These are phyloP conservation scores for Xerocomellus amylosporus DNA, from an alignment of 768 basidiomycete species.

Conservation along the genomic window DNA sequence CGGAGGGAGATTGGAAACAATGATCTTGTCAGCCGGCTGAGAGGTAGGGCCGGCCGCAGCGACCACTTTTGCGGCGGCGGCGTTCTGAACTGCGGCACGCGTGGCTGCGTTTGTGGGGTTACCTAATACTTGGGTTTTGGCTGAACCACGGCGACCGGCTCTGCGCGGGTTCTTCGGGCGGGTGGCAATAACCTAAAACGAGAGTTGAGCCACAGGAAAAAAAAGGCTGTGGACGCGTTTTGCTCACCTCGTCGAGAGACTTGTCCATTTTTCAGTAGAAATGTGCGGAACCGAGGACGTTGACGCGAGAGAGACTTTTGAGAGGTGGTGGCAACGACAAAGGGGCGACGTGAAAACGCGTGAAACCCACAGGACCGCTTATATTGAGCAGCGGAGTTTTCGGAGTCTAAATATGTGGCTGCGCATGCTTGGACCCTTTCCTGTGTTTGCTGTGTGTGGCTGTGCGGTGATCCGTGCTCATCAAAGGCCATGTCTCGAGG, in stretches of 20 bases:
- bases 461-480: conserved; percentile 7
- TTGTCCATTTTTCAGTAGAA: conserved; percentile 60
- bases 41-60: conserved; percentile 38
- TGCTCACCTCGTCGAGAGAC: conserved; percentile 77
- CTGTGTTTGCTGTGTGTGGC: conserved; percentile 2
- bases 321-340: conserved; percentile 24
- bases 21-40: conserved; percentile 76
- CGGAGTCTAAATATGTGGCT: conserved; percentile 22
- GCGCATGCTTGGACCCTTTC: not conserved
- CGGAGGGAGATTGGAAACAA: conserved; percentile 88
- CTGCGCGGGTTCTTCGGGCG: conserved; percentile 48
- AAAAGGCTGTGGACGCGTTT: not conserved
- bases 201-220: conserved; percentile 8
- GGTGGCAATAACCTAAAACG: conserved; percentile 62
- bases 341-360: conserved; percentile 27
- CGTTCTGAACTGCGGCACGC: conserved; percentile 51
- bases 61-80: conserved; percentile 40
- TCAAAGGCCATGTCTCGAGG: conserved; percentile 47
- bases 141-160: conserved; percentile 43
- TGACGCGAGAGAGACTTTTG: not conserved
- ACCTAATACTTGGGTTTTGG: conserved; percentile 62
- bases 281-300: not conserved
- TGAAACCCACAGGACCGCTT: conserved; percentile 1
- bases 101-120: conserved; percentile 47
- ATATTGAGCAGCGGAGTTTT: conserved; percentile 27